phyloP scores from a whole-genome alignment of 2,329 filamentous ascomycete species.

The Microthyrium microscopicum region DNA sequence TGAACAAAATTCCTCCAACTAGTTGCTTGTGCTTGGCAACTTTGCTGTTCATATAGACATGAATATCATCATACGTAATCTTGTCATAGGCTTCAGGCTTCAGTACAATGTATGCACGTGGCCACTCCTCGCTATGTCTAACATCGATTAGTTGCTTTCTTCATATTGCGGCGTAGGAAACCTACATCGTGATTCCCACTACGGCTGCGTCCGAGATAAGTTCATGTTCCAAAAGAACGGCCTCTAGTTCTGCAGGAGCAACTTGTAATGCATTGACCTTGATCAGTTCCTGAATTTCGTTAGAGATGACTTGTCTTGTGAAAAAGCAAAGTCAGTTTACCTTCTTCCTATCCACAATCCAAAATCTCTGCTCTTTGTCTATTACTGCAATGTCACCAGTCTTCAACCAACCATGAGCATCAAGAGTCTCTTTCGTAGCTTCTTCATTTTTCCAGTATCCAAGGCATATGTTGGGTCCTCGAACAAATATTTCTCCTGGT shows the following conservation, averaged over 20 bases:
- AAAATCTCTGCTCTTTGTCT: constrained; percentile 17
- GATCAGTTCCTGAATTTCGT: constrained; percentile 19
- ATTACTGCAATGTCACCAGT: constrained; percentile 20
- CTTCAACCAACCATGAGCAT: constrained; percentile 22
- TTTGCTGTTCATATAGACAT: constrained; percentile 24
- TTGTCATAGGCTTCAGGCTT: constrained; percentile 28
- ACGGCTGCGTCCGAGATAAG: constrained; percentile 38
- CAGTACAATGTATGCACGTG: constrained; percentile 35
- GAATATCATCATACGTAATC: constrained; percentile 14
- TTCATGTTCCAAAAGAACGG: constrained; percentile 33
- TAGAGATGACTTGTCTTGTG: background rate
- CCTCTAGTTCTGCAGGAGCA: constrained; percentile 27
- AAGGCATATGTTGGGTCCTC: constrained; percentile 24
- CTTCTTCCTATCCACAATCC: constrained; percentile 22
- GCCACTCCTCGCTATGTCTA: constrained; percentile 32
- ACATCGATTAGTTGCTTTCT: constrained; percentile 1
- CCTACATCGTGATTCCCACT: constrained; percentile 34
- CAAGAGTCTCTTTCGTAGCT: constrained; percentile 22
- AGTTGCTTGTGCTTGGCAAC: constrained; percentile 37
- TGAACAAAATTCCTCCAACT: constrained; percentile 35
- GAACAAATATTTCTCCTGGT: constrained; percentile 23
- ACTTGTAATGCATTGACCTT: constrained; percentile 25
- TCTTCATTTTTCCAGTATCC: constrained; percentile 25
- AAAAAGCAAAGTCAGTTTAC: constrained; percentile 11
- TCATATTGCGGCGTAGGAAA: constrained; percentile 4